Percentiles rank a stretch among this genome's conserved stretches.
Conservation (phyloP, 192 early-diverging fungal genomes). For the Cladochytrium replicatum region DNA sequence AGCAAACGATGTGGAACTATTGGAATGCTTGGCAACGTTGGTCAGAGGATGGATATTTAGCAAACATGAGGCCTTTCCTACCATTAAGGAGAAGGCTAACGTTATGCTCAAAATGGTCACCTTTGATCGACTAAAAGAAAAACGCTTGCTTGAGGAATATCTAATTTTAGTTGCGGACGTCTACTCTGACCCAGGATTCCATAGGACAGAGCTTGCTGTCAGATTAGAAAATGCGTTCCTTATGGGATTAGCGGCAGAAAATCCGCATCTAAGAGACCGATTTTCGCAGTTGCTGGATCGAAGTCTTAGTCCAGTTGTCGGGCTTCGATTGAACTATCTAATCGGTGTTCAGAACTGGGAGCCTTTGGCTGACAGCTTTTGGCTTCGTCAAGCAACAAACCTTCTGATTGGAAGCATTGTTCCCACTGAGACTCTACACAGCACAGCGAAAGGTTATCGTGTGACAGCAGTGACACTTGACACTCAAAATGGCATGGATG, state of each 20-base stretch:
- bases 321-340: slow-evolving; percentile 75
- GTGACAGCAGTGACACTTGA: slow-evolving; percentile 6
- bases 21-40: slow-evolving; percentile 70
- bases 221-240: slow-evolving; percentile 91
- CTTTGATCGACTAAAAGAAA: slow-evolving; percentile 61
- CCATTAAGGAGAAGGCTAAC: slow-evolving; percentile 91
- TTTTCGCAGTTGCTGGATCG: slow-evolving; percentile 77
- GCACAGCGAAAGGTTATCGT: slow-evolving; percentile 6
- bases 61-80: slow-evolving; percentile 76
- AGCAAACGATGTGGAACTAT: slow-evolving; percentile 61
- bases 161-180: slow-evolving; percentile 84
- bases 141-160: slow-evolving; percentile 68
- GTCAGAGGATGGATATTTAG: slow-evolving; percentile 78
- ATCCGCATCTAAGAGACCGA: slow-evolving; percentile 65
- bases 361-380: slow-evolving; percentile 69
- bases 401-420: slow-evolving; percentile 60
- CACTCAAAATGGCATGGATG: slow-evolving; percentile 10
- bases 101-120: slow-evolving; percentile 88
- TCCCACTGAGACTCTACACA: neutral
- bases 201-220: slow-evolving; percentile 84
- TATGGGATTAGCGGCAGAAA: slow-evolving; percentile 71
- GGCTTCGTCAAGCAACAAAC: slow-evolving; percentile 87
- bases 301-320: slow-evolving; percentile 53
- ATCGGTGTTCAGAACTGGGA: slow-evolving; percentile 95
- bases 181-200: slow-evolving; percentile 73